A percentile compares a stretch with the other conserved stretches of the same genome.
phyloP scores from a whole-genome alignment of 208 protist genomes.

The Zelonia costaricensis region DNA sequence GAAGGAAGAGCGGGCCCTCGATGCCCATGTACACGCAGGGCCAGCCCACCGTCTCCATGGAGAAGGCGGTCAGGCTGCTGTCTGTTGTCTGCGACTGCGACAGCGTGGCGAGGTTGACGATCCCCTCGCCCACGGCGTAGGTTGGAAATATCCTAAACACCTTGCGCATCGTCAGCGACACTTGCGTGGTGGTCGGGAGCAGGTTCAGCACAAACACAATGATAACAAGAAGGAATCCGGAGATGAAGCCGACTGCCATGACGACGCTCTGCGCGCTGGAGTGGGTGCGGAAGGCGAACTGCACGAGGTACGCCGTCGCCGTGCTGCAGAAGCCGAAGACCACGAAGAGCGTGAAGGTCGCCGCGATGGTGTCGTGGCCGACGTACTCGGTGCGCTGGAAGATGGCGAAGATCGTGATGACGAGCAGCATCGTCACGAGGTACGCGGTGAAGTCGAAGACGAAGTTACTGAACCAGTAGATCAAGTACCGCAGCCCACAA shows the following conservation, averaged over 20 bases:
- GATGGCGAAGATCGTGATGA: slow-evolving; percentile 32
- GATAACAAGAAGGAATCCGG: slow-evolving; percentile 54
- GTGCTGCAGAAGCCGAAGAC: slow-evolving; percentile 40
- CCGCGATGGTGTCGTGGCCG: slow-evolving; percentile 17
- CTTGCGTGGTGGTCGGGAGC: slow-evolving; percentile 25
- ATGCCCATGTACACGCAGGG: slow-evolving; percentile 41
- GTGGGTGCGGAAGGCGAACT: slow-evolving; percentile 48
- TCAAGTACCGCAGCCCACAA: slow-evolving; percentile 43
- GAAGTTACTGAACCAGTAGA: slow-evolving; percentile 71
- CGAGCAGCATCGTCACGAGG: slow-evolving; percentile 30
- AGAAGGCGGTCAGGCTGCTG: slow-evolving; percentile 9
- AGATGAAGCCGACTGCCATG: slow-evolving; percentile 46
- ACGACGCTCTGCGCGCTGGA: slow-evolving; percentile 46
- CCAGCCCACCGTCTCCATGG: slow-evolving; percentile 24
- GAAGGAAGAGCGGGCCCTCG: slow-evolving; percentile 37
- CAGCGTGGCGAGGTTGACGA: slow-evolving; percentile 45
- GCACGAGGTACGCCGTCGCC: slow-evolving; percentile 29
- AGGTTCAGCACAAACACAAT: slow-evolving; percentile 34
- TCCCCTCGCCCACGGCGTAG: slow-evolving; percentile 56
- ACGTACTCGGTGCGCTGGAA: slow-evolving; percentile 47
- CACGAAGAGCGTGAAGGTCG: slow-evolving; percentile 24
- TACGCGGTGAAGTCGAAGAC: slow-evolving; percentile 44
- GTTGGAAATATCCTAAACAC: slow-evolving; percentile 48
- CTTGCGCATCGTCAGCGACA: slow-evolving; percentile 25
- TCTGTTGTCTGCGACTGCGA: not conserved